Conservation (phyloP, 2,329 filamentous ascomycete species). For the Monilinia fructicola region DNA sequence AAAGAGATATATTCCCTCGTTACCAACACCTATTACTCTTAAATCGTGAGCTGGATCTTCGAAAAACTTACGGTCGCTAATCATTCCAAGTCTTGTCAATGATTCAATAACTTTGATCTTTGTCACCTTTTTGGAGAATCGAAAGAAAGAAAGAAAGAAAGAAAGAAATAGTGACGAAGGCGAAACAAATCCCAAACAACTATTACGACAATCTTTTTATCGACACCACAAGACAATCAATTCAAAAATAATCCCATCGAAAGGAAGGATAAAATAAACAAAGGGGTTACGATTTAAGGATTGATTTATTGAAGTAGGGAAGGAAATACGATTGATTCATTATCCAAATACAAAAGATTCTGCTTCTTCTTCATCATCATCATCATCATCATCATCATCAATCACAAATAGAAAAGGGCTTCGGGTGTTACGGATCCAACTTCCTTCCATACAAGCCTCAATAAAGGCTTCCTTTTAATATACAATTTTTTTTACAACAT, state of each 20-base stretch:
- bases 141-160: constrained; percentile 12
- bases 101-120: constrained; percentile 13
- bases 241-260: background rate
- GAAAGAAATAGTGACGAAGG: constrained; percentile 6
- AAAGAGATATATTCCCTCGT: constrained; percentile 14
- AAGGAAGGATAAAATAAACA: background rate
- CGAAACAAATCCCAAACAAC: constrained; percentile 2
- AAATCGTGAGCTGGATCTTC: constrained; percentile 22
- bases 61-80: constrained; percentile 21
- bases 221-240: constrained; percentile 1
- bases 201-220: background rate
- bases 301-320: constrained; percentile 3
- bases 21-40: background rate
- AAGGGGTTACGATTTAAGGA: constrained; percentile 8
- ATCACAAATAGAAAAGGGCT: background rate
- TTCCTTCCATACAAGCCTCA: constrained; percentile 24
- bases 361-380: too few relatives aligned
- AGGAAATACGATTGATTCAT: background rate
- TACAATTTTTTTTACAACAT: constrained; percentile 30
- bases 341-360: background rate
- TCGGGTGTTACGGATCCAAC: constrained; percentile 13
- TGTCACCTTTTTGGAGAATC: constrained; percentile 9
- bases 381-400: background rate
- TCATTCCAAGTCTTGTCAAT: constrained; percentile 16
- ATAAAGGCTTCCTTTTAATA: constrained; percentile 31